Conservation (phyloP, 331 rosid species). For the Spiraea crenata region DNA sequence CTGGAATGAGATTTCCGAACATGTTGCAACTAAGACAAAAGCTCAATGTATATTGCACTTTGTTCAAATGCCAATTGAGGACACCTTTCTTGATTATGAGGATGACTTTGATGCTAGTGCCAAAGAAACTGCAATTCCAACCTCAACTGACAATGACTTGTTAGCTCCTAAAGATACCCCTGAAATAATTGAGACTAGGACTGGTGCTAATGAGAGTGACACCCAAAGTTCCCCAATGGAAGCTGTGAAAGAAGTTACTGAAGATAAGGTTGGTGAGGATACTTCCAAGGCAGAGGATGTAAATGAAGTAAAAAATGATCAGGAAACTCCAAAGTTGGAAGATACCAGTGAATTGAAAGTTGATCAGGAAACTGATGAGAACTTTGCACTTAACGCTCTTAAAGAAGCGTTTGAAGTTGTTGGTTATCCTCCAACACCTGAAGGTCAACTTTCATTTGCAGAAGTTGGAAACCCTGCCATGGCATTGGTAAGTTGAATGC, state of each 20-base stretch:
- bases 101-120: constrained; percentile 44
- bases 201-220: constrained; percentile 42
- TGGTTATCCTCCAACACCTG: constrained; percentile 68
- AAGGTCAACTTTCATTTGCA: constrained; percentile 68
- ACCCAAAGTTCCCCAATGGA: constrained; percentile 35
- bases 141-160: constrained; percentile 47
- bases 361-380: constrained; percentile 46
- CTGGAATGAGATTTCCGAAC: constrained; percentile 99
- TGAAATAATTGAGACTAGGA: constrained; percentile 43
- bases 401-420: constrained; percentile 89
- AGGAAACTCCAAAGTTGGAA: constrained; percentile 46
- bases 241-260: constrained; percentile 45
- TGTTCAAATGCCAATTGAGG: constrained; percentile 98
- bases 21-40: constrained; percentile 95
- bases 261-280: constrained; percentile 42
- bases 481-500: constrained; percentile 83
- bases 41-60: constrained; percentile 96
- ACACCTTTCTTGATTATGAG: constrained; percentile 61
- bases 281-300: constrained; percentile 44
- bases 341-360: constrained; percentile 42
- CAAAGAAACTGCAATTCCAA: constrained; percentile 60
- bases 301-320: constrained; percentile 42
- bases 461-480: constrained; percentile 96
- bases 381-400: constrained; percentile 68
- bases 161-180: constrained; percentile 48